Percentiles rank a stretch among this genome's conserved stretches.
Conservation (phyloP, 352 stramenopile genomes). For the Pythium apleroticum region DNA sequence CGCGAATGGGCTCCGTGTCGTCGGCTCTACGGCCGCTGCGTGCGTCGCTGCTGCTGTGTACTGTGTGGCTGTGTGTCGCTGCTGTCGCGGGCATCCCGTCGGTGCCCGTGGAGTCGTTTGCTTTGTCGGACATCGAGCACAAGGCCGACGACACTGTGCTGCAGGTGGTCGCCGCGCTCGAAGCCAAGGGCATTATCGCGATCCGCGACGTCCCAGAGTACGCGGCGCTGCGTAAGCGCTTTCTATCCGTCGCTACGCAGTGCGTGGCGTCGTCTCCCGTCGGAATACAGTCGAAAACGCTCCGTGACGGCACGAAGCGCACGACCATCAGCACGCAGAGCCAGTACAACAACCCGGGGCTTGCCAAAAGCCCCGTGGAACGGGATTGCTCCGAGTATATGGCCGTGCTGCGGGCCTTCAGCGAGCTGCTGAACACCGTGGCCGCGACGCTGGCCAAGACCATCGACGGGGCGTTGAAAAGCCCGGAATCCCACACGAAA, state of each 20-base stretch:
- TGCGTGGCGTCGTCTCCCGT: conserved; percentile 13
- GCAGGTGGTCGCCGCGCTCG: conserved; percentile 18
- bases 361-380: conserved; percentile 10
- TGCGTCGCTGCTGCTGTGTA: not conserved
- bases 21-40: not conserved
- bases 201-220: conserved; percentile 27
- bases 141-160: conserved; percentile 8
- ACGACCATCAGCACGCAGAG: conserved; percentile 29
- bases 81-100: conserved; percentile 9
- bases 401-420: conserved; percentile 16
- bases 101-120: conserved; percentile 16
- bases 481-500: conserved; percentile 5
- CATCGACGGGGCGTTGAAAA: conserved; percentile 12
- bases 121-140: conserved; percentile 7
- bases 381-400: conserved; percentile 17
- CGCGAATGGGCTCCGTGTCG: not conserved
- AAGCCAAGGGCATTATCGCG: conserved; percentile 22
- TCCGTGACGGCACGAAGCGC: conserved; percentile 28
- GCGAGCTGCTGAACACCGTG: conserved; percentile 20
- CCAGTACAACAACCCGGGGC: conserved; percentile 13
- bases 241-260: conserved; percentile 16
- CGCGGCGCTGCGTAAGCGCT: conserved; percentile 12
- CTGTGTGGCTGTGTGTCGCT: not conserved
- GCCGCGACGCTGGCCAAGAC: conserved; percentile 14
- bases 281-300: conserved; percentile 21